Percentiles rank a stretch among this genome's conserved stretches.
phyloP scores from a whole-genome alignment of 1,284 basidiomycete species.

The Schizopora paradoxa region DNA sequence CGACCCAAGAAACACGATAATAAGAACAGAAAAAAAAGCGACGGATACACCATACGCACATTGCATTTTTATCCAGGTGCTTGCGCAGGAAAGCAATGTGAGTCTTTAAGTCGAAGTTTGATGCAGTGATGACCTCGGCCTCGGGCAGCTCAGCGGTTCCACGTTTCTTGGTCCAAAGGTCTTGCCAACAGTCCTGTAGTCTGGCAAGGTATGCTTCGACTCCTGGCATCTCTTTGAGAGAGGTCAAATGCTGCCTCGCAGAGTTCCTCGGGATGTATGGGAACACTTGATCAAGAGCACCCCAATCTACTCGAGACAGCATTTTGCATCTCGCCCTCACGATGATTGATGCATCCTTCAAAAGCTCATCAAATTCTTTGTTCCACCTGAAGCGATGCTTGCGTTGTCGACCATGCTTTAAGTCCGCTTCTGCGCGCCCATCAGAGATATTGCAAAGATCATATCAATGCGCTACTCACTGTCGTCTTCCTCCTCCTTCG shows the following conservation, averaged over 20 bases:
- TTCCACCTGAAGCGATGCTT: conserved; percentile 79
- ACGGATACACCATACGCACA: conserved; percentile 65
- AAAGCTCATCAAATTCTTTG: conserved; percentile 79
- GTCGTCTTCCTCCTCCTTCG: conserved; percentile 8
- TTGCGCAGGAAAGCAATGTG: conserved; percentile 78
- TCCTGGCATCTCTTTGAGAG: conserved; percentile 57
- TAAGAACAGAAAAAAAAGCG: conserved; percentile 2
- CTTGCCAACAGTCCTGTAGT: conserved; percentile 77
- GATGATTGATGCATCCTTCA: conserved; percentile 78
- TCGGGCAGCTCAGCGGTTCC: conserved; percentile 68
- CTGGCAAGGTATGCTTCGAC: conserved; percentile 73
- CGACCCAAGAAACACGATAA: conserved; percentile 19
- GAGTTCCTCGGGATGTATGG: conserved; percentile 63
- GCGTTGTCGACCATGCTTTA: conserved; percentile 26
- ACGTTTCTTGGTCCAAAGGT: conserved; percentile 68
- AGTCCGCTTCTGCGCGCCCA: conserved; percentile 20
- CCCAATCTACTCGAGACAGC: conserved; percentile 58
- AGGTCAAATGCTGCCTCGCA: conserved; percentile 57
- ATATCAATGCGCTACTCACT: conserved; percentile 3
- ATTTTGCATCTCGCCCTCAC: conserved; percentile 72
- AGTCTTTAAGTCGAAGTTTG: conserved; percentile 68
- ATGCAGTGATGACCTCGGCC: conserved; percentile 57
- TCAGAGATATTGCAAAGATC: not conserved
- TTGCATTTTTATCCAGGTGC: conserved; percentile 76
- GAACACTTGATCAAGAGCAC: conserved; percentile 73